Evolutionary conservation across 2,329 filamentous ascomycete species (phyloP), one percentile per base, ranked within the genome.

Genomic region (Lachnellula hyalina): DNA sequence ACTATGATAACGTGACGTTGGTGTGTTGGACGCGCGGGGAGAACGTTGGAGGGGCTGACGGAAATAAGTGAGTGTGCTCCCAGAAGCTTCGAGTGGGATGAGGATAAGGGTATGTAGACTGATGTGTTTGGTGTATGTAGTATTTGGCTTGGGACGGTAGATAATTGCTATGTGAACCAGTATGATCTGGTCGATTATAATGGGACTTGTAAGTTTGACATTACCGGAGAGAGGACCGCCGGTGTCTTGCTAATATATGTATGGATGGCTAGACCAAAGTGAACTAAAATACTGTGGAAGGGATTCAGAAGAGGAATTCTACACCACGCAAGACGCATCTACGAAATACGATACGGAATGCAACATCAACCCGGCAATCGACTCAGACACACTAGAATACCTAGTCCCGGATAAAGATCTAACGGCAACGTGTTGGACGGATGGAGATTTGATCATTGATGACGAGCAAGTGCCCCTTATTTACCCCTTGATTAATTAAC

Each of bases 1-100:
- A 19, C 19, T 44, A 25, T 21, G 23, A 11, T 12, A 44, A 44
- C 21, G 51, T 61, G n/a, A 49, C 48, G 4, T 46, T 61, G 4
- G 36, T 51, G 8, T 64, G 62, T 40, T 64, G 62, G 62, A 63
- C 62, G 14, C 41, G 38, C 4, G 62, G 61, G 17, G 60, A 56
- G n/a, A 42, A 25, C 9, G 58, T 63, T 47, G 28, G 41, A n/a
- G 49, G 49, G 6, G 19, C 23, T 7, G 59, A 42, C 23, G 58
- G 55, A 34, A 56, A 63, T 51, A 56, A 53, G 61, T 63, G 51
- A 53, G 61, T 63, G 52, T 32, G 47, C n/a, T 25, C 14, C 23
- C 23, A 21, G 21, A 32, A 32, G 8, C 28, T 32, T 44, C 9
- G 15, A 21, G 21, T 8, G n/a, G 5, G 19, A 44, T 5, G 32